These are phyloP conservation scores for Litsea cubeba DNA, from an alignment of 164 flowering plant species.

Conservation along the genomic window DNA sequence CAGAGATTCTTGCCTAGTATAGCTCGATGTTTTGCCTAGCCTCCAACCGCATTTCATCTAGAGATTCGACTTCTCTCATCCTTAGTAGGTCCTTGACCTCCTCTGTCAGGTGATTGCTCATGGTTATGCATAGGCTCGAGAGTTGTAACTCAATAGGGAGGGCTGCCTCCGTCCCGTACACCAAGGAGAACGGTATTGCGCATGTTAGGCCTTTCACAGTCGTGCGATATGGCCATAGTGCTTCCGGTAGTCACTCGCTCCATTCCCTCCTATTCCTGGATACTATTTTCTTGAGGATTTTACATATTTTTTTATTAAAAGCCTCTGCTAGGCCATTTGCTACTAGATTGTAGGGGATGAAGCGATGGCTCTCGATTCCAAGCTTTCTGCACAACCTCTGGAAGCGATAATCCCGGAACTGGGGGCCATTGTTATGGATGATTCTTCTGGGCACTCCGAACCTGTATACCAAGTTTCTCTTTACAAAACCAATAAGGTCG, in stretches of 20 bases:
- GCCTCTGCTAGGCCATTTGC: not conserved
- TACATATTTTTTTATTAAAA: not conserved
- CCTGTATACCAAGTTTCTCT: not conserved
- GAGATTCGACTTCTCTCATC: not conserved
- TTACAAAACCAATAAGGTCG: not conserved
- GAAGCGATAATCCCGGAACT: not conserved
- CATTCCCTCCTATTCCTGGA: not conserved
- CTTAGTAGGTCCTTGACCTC: not conserved
- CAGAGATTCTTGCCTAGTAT: not conserved
- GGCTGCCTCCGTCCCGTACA: not conserved
- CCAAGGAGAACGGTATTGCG: not conserved
- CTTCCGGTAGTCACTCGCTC: not conserved
- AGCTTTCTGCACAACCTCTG: not conserved
- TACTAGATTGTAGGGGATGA: not conserved
- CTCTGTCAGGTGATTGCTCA: not conserved
- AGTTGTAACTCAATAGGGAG: not conserved
- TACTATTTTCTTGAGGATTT: not conserved
- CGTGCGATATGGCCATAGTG: not conserved
- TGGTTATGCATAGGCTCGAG: not conserved
- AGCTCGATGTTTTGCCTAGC: not conserved
- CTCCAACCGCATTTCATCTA: not conserved
- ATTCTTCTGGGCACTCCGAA: not conserved
- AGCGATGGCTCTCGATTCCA: not conserved
- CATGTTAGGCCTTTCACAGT: not conserved
- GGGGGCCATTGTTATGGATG: not conserved